A percentile compares a stretch with the other conserved stretches of the same genome.
Conservation (phyloP, 768 basidiomycete species). For the Phanerochaete sordida region DNA sequence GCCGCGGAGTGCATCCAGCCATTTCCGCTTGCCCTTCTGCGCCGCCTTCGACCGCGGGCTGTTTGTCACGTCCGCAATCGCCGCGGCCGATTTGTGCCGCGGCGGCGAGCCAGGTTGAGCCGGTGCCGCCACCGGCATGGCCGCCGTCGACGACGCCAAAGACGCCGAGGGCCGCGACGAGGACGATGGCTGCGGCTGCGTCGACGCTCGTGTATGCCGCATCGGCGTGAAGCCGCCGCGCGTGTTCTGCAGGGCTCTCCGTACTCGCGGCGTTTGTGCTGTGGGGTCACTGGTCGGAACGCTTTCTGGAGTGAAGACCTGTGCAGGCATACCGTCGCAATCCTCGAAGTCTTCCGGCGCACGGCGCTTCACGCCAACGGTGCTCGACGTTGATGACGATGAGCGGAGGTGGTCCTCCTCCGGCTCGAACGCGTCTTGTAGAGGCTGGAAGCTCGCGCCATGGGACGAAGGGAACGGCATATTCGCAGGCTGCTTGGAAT, state of each 20-base stretch:
- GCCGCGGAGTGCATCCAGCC: conserved; percentile 70
- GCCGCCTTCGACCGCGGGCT: conserved; percentile 37
- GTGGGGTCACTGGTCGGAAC: conserved; percentile 12
- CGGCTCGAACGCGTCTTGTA: neutral
- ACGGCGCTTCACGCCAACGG: conserved; percentile 62
- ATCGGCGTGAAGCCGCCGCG: conserved; percentile 74
- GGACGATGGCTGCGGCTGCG: conserved; percentile 11
- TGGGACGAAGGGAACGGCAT: neutral
- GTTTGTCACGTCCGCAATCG: conserved; percentile 63
- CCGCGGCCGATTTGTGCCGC: conserved; percentile 24
- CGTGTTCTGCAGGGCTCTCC: conserved; percentile 52
- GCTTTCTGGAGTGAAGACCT: conserved; percentile 60
- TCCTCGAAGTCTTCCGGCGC: conserved; percentile 77
- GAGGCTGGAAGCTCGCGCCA: neutral
- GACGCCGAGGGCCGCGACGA: conserved; percentile 36
- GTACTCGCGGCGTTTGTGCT: conserved; percentile 52
- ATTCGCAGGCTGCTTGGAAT: neutral
- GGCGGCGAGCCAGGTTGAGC: conserved; percentile 23
- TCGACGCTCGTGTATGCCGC: conserved; percentile 26
- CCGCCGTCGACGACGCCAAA: conserved; percentile 45
- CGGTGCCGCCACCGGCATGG: neutral
- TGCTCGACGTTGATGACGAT: conserved; percentile 1
- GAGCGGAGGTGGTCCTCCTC: neutral
- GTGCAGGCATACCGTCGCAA: conserved; percentile 51
- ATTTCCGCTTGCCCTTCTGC: conserved; percentile 57